Evolutionary conservation across 345 rosid species (phyloP), one percentile per base, ranked within the genome.

Genomic region (Citrus hindsii): DNA sequence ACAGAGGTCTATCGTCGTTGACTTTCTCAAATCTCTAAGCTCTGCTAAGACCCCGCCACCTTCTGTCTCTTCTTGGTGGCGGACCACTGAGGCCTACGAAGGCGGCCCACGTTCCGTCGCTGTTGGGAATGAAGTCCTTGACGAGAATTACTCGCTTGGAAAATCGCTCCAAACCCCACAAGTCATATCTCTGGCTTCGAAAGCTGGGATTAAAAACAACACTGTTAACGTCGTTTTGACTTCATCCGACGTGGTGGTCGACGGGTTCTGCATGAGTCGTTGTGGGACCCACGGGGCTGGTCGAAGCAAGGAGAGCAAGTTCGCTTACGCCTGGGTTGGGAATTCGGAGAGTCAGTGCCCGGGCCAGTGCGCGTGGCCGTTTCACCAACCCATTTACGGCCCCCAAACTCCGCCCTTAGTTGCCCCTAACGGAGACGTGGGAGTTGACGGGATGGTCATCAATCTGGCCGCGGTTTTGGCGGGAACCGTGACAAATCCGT

Each of bases 281-380:
- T 91, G 95, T 32, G 95, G 93, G 59, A 86, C 89, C 21, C 95
- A 91, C 51, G 90, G 92, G 18, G 86, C 90, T 2, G 91, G 87
- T 32, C 32, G 70, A 58, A 77, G 74, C 73, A 19, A 80, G 71
- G 75, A 63, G 35, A 74, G 82, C 79, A 87, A 85, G 48, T 88
- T 86, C 25, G 88, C 96, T 4, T 94, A 88, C 82, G 87, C 91
- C 22, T 94, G 98, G 98, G 96, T 92, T 2, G 98, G 98, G 0
- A 92, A 92, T 86, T 89, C 98, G 0, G 97, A 88, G 71, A 89
- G 87, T 9, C 98, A 94, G 35, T 94, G 97, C 74, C 97, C 97
- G 0, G 98, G 97, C 2, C 92, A 89, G 72, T 94, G 98, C 80
- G 97, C 98, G 62, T 94, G 98, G 98, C 97, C 98, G 0, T 94